Evolutionary conservation across 176 grass and related monocot genomes (phyloP), one percentile per base, ranked within the genome.

Genomic region (Melocanna baccifera): DNA sequence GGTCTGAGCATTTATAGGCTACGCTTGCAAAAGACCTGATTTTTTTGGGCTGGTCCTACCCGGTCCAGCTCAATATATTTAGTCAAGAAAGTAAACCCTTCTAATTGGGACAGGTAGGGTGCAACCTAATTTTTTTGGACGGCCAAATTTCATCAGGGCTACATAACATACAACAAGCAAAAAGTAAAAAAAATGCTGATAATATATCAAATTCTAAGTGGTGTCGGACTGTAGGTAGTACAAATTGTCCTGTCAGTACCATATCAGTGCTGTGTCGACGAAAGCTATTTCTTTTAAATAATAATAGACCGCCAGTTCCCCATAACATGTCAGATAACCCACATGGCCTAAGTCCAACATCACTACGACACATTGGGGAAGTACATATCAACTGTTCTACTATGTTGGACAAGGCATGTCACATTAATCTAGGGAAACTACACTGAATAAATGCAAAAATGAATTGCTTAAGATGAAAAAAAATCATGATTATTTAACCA

Each of bases 401-500:
- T 12, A 84, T 79, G 48, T 67, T 67, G 26, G 61, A 3, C 29
- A 48, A 50, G 40, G 68, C 41, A 52, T 52, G 19, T 20, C 59
- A 7, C 29, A 64, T 58, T 11, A 84, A 71, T 81, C 3, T 40
- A 47, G 15, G 61, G 18, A 74, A 74, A 75, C 66, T 45, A 11
- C 0, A 19, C 8, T 67, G 48, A 26, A 23, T 39, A 53, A 67
- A 10, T 77, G 66, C 22, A 46, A 77, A 50, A 76, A 42, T 9
- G 11, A 42, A 15, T 63, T 39, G 37, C 43, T 43, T 62, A 62
- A 79, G 20, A 75, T 75, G 73, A 28, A 1, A 78, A 78, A 62
- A 64, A 43, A 23, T 34, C 56, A 23, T 46, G 26, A 90, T 20
- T 77, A 67, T 53, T 81, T 63, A 46, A 88, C 79, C 22, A 86